phyloP scores from a whole-genome alignment of 495 filamentous ascomycete species.

The Neurospora discreta region DNA sequence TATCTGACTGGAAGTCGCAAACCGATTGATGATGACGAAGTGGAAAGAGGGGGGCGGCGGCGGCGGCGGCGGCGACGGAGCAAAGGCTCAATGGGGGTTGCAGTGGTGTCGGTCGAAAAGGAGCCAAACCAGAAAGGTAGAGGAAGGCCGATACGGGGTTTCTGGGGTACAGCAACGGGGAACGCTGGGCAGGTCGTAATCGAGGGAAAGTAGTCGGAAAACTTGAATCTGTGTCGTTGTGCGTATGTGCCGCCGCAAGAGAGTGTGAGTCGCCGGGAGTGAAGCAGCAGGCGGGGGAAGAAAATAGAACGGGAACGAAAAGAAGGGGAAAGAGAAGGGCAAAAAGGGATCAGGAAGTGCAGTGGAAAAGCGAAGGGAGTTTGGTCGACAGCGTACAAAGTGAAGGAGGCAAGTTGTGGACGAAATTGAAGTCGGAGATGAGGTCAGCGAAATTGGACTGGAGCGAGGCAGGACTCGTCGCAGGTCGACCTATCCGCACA shows the following conservation, averaged over 20 bases:
- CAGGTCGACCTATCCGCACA: neutral
- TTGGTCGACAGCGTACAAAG: neutral
- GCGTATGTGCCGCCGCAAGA: constrained; percentile 1
- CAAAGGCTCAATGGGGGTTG: neutral
- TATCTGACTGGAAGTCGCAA: neutral
- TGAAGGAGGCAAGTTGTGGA: constrained; percentile 5
- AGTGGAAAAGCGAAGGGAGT: neutral
- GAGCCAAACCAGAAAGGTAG: neutral
- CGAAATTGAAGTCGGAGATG: constrained; percentile 22
- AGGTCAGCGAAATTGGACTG: constrained; percentile 16
- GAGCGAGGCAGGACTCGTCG: neutral
- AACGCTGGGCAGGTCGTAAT: neutral
- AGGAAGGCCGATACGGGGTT: neutral
- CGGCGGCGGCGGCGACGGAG: neutral
- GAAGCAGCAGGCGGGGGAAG: neutral
- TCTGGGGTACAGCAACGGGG: neutral
- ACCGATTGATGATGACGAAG: neutral
- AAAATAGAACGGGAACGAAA: constrained; percentile 1
- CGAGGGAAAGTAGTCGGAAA: neutral
- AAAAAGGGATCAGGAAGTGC: constrained; percentile 1
- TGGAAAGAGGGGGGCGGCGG: neutral
- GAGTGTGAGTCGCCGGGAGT: constrained; percentile 1
- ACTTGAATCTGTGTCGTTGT: neutral
- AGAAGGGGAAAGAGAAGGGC: constrained; percentile 2
- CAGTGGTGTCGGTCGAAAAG: neutral